Percentiles rank a stretch among this genome's conserved stretches.
Evolutionary conservation across 1,284 basidiomycete genomes (phyloP).

Genomic region (Tilletia setariae): DNA sequence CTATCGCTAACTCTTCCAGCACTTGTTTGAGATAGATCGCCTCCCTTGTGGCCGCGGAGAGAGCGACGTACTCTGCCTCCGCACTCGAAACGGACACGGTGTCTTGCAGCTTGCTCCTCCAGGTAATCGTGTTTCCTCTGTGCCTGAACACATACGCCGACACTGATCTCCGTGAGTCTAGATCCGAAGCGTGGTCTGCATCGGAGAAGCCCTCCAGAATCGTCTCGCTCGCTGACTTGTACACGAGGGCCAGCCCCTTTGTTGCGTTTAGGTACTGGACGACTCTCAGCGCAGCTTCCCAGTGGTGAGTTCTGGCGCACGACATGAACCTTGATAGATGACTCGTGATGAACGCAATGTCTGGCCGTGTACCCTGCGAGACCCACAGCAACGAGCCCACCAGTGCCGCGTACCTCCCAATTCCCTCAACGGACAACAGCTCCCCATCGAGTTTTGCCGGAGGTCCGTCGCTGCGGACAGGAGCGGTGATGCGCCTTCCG

Average conservation of each 20-base stretch:
- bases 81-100: background rate
- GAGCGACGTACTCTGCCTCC: constrained; percentile 7
- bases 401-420: background rate
- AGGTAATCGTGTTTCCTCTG: background rate
- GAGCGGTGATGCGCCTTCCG: background rate
- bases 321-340: background rate
- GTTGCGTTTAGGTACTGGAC: background rate
- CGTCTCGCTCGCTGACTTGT: too few relatives aligned
- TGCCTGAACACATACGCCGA: background rate
- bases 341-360: background rate
- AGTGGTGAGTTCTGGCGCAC: background rate
- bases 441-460: background rate
- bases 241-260: background rate
- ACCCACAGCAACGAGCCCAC: background rate
- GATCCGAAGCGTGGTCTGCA: background rate
- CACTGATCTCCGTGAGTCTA: background rate
- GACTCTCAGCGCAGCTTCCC: background rate
- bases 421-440: background rate
- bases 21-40: background rate
- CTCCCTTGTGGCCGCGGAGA: constrained; percentile 1
- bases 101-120: background rate
- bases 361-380: background rate
- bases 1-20: background rate
- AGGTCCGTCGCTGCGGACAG: background rate
- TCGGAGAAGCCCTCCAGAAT: background rate